Evolutionary conservation across 2,329 filamentous ascomycete species (phyloP), one percentile per base, ranked within the genome.

Genomic region (Tolypocladium pustulatum): DNA sequence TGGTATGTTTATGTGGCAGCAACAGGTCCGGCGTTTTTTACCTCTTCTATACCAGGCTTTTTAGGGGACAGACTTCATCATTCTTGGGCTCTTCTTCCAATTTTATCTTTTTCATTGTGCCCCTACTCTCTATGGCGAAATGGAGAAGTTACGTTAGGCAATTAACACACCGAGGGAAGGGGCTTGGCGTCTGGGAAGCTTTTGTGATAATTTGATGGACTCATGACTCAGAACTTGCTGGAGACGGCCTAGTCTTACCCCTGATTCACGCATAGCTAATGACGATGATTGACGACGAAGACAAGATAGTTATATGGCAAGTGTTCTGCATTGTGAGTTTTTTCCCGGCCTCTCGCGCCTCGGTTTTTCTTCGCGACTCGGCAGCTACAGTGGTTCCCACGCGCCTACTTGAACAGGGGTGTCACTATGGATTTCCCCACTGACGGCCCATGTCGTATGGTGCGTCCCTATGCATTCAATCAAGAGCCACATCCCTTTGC

Each of bases 381-480:
- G 13, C 27, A 7, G 3, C 27, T 51, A 58, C 10, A 56, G 17
- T 8, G 32, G 34, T 57, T 79, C 74, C 80, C 80, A 82, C 1
- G 63, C 60, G 1, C 75, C 74, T 10, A 76, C 66, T 13, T 74
- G 66, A 9, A 82, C 69, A 0, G 73, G 72, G 10, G 76, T 75
- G 58, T 81, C 80, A 58, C 78, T 81, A 22, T 81, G 71, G 9
- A 83, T 65, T 63, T 80, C 84, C 2, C 82, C 75, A 49, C 76
- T 73, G 9, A 89, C 80, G 59, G 76, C 71, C 30, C 74, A 70
- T 2, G 67, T 63, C 4, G 65, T 65, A 30, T 68, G 66, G 30
- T 68, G 77, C 13, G 80, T 81, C n/a, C 85, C 88, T 66, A 93
- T 81, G 63, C 88, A 81, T 72, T 97, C 91, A 49, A 97, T 76